A percentile compares a stretch with the other conserved stretches of the same genome.
Evolutionary conservation across 495 filamentous ascomycete genomes (phyloP).

Genomic region (Lasiosphaeria miniovina): DNA sequence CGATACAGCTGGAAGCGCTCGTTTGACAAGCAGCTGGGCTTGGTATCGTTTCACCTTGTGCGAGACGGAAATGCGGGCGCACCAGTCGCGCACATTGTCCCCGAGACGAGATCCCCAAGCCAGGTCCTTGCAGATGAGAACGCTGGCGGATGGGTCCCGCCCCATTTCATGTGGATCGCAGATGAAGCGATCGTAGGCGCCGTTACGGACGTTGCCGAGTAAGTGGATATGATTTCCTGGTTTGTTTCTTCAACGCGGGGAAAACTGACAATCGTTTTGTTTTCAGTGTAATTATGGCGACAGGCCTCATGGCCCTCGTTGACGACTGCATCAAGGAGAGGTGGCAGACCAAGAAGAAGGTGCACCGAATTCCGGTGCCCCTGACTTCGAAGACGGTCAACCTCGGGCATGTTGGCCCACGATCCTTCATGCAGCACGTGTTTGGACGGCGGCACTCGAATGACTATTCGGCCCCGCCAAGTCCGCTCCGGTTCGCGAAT

Average conservation of each 20-base stretch:
- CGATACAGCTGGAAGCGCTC: constrained; percentile 83
- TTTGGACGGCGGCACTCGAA: constrained; percentile 59
- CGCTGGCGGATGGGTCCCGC: constrained; percentile 88
- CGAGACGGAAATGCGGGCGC: constrained; percentile 59
- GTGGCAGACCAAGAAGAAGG: constrained; percentile 67
- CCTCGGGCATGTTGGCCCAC: constrained; percentile 67
- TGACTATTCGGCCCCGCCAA: constrained; percentile 33
- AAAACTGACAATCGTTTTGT: constrained; percentile 19
- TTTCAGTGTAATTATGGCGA: constrained; percentile 78
- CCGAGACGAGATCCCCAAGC: constrained; percentile 66
- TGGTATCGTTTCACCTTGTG: constrained; percentile 73
- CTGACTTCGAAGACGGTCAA: constrained; percentile 58
- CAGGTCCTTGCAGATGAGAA: constrained; percentile 70
- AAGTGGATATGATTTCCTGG: constrained; percentile 47
- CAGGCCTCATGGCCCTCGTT: constrained; percentile 83
- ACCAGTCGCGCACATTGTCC: constrained; percentile 78
- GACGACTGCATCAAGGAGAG: constrained; percentile 87
- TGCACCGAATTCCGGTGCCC: constrained; percentile 54
- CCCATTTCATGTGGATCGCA: constrained; percentile 83
- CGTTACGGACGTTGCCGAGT: constrained; percentile 85
- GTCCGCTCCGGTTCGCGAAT: constrained; percentile 40
- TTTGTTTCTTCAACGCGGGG: constrained; percentile 14
- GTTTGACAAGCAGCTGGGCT: constrained; percentile 56
- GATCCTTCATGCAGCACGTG: constrained; percentile 73
- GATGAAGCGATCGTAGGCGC: constrained; percentile 65